Evolutionary conservation across 169 alveolate species (phyloP).

Genomic region (Plasmodium gonderi): DNA sequence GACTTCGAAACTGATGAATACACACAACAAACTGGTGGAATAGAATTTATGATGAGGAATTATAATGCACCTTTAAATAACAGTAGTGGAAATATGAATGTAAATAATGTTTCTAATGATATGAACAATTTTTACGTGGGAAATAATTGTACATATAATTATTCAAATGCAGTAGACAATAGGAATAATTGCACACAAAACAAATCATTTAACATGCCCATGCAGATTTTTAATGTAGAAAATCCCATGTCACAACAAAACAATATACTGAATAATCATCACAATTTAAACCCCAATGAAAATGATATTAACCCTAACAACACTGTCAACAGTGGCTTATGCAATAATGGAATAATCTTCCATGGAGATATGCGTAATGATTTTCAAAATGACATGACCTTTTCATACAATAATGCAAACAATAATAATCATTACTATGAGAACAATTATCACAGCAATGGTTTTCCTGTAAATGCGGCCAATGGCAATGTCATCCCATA

Average conservation of each 20-base stretch:
- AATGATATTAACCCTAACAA: background rate
- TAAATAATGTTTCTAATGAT: background rate
- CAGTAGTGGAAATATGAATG: background rate
- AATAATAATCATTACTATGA: background rate
- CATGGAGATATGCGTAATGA: background rate
- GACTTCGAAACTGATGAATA: background rate
- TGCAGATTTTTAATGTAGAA: slow-evolving; percentile 4
- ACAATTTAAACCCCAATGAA: background rate
- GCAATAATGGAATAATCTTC: background rate
- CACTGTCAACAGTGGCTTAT: background rate
- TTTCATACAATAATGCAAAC: slow-evolving; percentile 6
- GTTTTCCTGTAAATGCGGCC: background rate
- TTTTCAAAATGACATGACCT: slow-evolving; percentile 6
- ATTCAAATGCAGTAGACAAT: background rate
- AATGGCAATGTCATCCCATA: background rate
- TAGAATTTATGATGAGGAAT: background rate
- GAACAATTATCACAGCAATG: background rate
- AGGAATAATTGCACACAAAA: background rate
- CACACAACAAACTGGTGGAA: background rate
- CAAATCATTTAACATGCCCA: background rate
- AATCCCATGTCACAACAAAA: background rate
- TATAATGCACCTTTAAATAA: background rate
- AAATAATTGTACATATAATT: background rate
- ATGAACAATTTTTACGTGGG: background rate
- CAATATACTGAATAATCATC: background rate